These are phyloP conservation scores for Sporothrix sp. DNA, from an alignment of 2,329 filamentous ascomycete genomes.

Conservation along the genomic window DNA sequence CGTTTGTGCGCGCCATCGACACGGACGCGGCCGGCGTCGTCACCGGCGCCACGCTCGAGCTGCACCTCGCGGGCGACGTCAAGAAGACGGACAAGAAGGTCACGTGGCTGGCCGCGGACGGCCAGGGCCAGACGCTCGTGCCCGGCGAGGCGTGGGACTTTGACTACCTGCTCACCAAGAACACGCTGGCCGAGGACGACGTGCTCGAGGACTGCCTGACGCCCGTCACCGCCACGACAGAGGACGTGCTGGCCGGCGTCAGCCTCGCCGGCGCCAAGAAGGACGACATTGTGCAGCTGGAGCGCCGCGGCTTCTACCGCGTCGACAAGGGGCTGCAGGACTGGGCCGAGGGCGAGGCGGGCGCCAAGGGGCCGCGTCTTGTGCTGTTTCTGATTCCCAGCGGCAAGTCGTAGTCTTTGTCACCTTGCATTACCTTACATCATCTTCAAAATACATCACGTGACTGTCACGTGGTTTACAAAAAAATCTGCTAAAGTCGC, in stretches of 20 bases:
- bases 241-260: constrained; percentile 67
- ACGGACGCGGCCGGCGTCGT: constrained; percentile 42
- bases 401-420: constrained; percentile 36
- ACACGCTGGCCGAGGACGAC: constrained; percentile 84
- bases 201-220: constrained; percentile 76
- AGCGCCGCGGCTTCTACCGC: constrained; percentile 85
- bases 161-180: constrained; percentile 90
- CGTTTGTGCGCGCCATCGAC: constrained; percentile 61
- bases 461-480: too few species aligned
- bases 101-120: constrained; percentile 75
- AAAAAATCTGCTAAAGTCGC: too few species aligned
- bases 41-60: constrained; percentile 64
- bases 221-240: constrained; percentile 62
- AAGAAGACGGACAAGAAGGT: constrained; percentile 96
- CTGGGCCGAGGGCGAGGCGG: constrained; percentile 42
- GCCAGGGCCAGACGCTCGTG: constrained; percentile 65
- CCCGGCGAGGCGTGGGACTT: constrained; percentile 86
- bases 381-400: constrained; percentile 51
- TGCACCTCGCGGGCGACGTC: constrained; percentile 88
- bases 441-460: too few species aligned
- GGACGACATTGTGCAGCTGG: constrained; percentile 90
- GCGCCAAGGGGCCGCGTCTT: constrained; percentile 36
- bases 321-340: constrained; percentile 57
- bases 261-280: constrained; percentile 70
- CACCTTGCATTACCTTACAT: too few species aligned